Percentiles rank a stretch among this genome's conserved stretches.
Evolutionary conservation across 2,329 filamentous ascomycete species (phyloP).

Genomic region (Alternaria ventricosa): DNA sequence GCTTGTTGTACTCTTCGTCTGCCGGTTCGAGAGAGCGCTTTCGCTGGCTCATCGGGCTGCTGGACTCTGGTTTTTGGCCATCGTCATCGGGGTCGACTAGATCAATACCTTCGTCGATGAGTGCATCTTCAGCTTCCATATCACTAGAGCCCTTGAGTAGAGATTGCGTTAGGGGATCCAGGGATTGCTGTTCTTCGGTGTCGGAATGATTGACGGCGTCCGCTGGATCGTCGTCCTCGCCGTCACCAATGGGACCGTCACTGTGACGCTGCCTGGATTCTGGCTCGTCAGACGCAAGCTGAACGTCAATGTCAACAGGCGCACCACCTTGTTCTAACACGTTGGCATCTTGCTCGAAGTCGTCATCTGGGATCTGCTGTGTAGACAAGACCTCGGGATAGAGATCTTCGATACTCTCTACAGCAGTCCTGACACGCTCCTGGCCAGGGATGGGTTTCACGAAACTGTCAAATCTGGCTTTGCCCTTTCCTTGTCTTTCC

Average conservation of each 20-base stretch:
- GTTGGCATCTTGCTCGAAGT: neutral
- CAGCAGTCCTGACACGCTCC: constrained; percentile 71
- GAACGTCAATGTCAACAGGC: neutral
- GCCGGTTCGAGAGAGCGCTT: constrained; percentile 28
- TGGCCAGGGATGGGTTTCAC: constrained; percentile 62
- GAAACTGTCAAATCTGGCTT: constrained; percentile 70
- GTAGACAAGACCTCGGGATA: constrained; percentile 69
- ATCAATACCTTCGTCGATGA: constrained; percentile 29
- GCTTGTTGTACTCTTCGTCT: constrained; percentile 16
- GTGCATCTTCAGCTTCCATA: constrained; percentile 7
- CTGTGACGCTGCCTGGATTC: constrained; percentile 1
- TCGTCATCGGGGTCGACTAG: constrained; percentile 23
- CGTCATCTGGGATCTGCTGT: constrained; percentile 20
- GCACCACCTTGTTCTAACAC: neutral
- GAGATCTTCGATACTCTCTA: constrained; percentile 87
- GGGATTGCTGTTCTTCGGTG: constrained; percentile 28
- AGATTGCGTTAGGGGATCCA: constrained; percentile 43
- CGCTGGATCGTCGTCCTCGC: constrained; percentile 36
- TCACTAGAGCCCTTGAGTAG: constrained; percentile 17
- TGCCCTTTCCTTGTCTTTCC: constrained; percentile 62
- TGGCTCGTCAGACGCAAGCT: neutral
- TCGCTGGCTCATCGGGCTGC: constrained; percentile 6
- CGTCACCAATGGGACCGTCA: constrained; percentile 13
- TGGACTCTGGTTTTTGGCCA: constrained; percentile 5
- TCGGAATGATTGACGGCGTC: constrained; percentile 22